A percentile compares a stretch with the other conserved stretches of the same genome.
These are phyloP conservation scores for Lasiosphaeris hirsuta DNA, from an alignment of 495 filamentous ascomycete species.

Conservation along the genomic window DNA sequence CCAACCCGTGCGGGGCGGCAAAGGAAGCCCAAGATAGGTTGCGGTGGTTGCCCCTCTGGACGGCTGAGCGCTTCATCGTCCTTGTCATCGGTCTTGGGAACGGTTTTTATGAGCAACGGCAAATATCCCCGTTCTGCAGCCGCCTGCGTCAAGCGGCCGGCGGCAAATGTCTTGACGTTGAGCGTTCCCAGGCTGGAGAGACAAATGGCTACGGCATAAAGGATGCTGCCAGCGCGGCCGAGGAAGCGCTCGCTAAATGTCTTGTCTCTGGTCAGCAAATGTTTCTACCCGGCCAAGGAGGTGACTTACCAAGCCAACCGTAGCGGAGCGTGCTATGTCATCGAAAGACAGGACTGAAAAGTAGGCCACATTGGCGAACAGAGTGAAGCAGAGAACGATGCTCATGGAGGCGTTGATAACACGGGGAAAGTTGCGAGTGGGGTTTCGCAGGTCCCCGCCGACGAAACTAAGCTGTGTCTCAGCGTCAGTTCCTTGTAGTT, in stretches of 20 bases:
- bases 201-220: constrained; percentile 10
- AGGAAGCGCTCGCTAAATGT: constrained; percentile 10
- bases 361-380: constrained; percentile 8
- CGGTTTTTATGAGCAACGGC: constrained; percentile 6
- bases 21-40: neutral
- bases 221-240: constrained; percentile 5
- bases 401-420: constrained; percentile 7
- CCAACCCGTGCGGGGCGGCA: neutral
- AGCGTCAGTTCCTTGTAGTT: neutral
- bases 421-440: constrained; percentile 6
- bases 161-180: constrained; percentile 10
- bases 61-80: neutral
- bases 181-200: constrained; percentile 9
- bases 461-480: constrained; percentile 1
- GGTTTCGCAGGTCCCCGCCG: constrained; percentile 5
- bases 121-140: constrained; percentile 10
- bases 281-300: too few species aligned
- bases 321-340: constrained; percentile 6
- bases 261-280: neutral
- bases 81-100: neutral
- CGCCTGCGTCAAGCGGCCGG: constrained; percentile 9
- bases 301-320: neutral
- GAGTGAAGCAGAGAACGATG: neutral
- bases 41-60: neutral
- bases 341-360: constrained; percentile 5